Evolutionary conservation across 306 rosid species (phyloP), one percentile per base, ranked within the genome.

Genomic region (Potentilla sterilis): DNA sequence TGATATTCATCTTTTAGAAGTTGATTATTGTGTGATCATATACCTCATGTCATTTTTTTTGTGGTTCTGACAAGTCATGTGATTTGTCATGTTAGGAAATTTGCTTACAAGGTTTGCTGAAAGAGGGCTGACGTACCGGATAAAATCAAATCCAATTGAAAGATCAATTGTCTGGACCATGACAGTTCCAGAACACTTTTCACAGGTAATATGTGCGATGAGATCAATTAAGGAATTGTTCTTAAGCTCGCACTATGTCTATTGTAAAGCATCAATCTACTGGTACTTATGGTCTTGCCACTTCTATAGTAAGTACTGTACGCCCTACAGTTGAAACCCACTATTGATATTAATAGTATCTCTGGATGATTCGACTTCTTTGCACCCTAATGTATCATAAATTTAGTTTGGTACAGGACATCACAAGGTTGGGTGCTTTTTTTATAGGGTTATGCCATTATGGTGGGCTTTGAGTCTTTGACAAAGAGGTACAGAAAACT

Each of bases 91-190:
- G 78, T 69, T 80, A 92, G 98, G 97, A 74, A 93, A 81, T 76
- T 78, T 94, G 85, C 93, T 94, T 52, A 83, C 93, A 67, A 90
- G 89, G 89, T 88, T 94, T 86, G 88, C 91, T 64, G 98, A 94
- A 86, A 94, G 87, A 34, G 98, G 95, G 71, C 72, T 92, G 67
- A 69, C 85, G 12, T 94, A 87, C 81, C 96, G 84, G 43, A 86
- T 94, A 75, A 87, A 91, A 44, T 87, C 97, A 51, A 94, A 94
- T 85, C 92, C 91, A 41, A 84, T 94, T 44, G 79, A 89, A 78
- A 89, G 91, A 69, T 91, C 98, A 78, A 91, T 94, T 76, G 32
- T 91, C 73, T 94, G 98, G 98, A 87, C 86, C 59, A 92, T 94
- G 97, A 84, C 82, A 70, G 88, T 90, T 78, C 98, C 98, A 55